Conservation (phyloP, 2,329 filamentous ascomycete genomes). For the Hymenoscyphus salicellus region DNA sequence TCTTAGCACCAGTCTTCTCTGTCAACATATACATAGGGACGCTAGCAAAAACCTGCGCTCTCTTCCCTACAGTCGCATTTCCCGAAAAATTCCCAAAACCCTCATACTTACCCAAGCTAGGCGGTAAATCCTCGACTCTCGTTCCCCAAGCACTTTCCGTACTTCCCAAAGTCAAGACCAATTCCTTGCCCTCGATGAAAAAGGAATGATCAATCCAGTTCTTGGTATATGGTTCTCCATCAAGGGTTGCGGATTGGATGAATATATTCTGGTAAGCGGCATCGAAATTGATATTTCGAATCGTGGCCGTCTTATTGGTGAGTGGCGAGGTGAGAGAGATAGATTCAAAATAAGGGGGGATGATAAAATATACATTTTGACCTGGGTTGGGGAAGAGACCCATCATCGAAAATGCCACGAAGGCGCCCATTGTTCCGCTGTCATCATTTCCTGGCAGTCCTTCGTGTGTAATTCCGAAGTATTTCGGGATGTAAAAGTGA, state of each 20-base stretch:
- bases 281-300: slow-evolving; percentile 62
- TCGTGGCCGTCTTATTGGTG: slow-evolving; percentile 57
- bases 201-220: slow-evolving; percentile 69
- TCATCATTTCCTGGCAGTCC: slow-evolving; percentile 71
- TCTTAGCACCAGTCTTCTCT: slow-evolving; percentile 24
- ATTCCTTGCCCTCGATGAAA: slow-evolving; percentile 60
- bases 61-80: slow-evolving; percentile 9
- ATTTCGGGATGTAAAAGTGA: slow-evolving; percentile 62
- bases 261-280: slow-evolving; percentile 54
- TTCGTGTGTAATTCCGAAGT: slow-evolving; percentile 55
- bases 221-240: slow-evolving; percentile 57
- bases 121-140: slow-evolving; percentile 55
- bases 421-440: slow-evolving; percentile 56
- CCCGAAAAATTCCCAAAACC: slow-evolving; percentile 25
- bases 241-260: slow-evolving; percentile 60
- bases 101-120: slow-evolving; percentile 44
- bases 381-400: slow-evolving; percentile 63
- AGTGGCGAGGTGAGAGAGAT: slow-evolving; percentile 55
- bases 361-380: slow-evolving; percentile 68
- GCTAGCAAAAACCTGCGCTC: slow-evolving; percentile 21
- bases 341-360: slow-evolving; percentile 61
- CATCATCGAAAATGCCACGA: slow-evolving; percentile 28
- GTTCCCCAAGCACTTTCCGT: slow-evolving; percentile 29
- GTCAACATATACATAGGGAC: slow-evolving; percentile 8
- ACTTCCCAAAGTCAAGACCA: slow-evolving; percentile 47